Evolutionary conservation across 768 basidiomycete genomes (phyloP).

Genomic region (Hydnum rufescens): DNA sequence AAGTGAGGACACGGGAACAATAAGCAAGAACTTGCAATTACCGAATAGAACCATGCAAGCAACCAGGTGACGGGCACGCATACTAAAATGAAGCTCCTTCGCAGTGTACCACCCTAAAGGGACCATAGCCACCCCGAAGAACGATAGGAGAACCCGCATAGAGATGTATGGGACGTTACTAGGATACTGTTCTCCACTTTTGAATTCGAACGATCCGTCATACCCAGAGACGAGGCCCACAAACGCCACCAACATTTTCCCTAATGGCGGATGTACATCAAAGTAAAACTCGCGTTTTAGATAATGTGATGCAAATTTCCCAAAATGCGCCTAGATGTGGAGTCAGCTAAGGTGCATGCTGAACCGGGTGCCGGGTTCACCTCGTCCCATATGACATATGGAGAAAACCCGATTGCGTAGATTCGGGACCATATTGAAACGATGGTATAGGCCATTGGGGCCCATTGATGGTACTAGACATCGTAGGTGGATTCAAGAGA

Average conservation of each 20-base stretch:
- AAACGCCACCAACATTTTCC: slow-evolving; percentile 96
- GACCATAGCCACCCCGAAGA: slow-evolving; percentile 87
- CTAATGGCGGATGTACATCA: slow-evolving; percentile 94
- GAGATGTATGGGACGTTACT: slow-evolving; percentile 74
- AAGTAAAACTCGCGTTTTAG: slow-evolving; percentile 99
- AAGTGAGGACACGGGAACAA: not conserved
- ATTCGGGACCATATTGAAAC: slow-evolving; percentile 90
- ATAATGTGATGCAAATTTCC: slow-evolving; percentile 96
- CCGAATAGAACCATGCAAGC: slow-evolving; percentile 87
- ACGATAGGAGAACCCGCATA: slow-evolving; percentile 89
- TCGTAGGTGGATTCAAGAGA: not conserved
- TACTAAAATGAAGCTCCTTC: slow-evolving; percentile 80
- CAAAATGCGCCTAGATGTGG: slow-evolving; percentile 64
- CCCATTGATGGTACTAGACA: slow-evolving; percentile 10
- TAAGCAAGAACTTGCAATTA: slow-evolving; percentile 26
- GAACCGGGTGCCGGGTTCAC: too few relatives aligned
- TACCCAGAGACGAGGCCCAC: slow-evolving; percentile 84
- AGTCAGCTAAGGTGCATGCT: not conserved
- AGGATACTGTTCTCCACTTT: slow-evolving; percentile 75
- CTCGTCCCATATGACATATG: slow-evolving; percentile 92
- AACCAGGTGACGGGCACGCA: slow-evolving; percentile 76
- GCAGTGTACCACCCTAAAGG: slow-evolving; percentile 95
- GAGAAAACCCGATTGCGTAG: slow-evolving; percentile 73
- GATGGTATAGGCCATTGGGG: slow-evolving; percentile 73
- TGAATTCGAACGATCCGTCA: slow-evolving; percentile 82